Conservation (phyloP, 73 alveolate species). For the Uronychia setigera region DNA sequence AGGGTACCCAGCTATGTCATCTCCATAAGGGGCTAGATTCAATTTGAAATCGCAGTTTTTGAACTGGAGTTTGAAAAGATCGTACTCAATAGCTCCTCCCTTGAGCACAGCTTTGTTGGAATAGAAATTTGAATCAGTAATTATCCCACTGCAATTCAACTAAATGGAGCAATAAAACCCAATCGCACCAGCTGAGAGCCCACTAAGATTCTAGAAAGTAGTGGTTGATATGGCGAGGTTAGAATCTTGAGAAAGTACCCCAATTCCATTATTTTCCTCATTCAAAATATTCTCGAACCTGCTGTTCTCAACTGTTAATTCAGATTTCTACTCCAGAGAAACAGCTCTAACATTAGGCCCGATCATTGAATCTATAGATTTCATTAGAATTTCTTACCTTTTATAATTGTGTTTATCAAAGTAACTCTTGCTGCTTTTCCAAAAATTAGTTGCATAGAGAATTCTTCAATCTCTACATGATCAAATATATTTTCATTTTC, state of each 20-base stretch:
- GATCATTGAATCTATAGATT: too few relatives aligned
- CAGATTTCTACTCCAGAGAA: too few relatives aligned
- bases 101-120: background rate
- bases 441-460: too few relatives aligned
- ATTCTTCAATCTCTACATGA: too few relatives aligned
- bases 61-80: background rate
- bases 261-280: background rate
- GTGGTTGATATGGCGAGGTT: background rate
- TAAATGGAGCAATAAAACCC: background rate
- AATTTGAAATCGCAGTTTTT: background rate
- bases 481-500: too few relatives aligned
- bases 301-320: too few relatives aligned
- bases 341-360: too few relatives aligned
- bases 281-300: background rate
- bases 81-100: slow-evolving; percentile 26
- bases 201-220: background rate
- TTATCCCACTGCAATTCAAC: background rate
- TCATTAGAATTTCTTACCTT: too few relatives aligned
- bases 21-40: slow-evolving; percentile 14
- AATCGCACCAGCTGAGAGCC: background rate
- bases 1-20: slow-evolving; percentile 10
- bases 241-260: background rate
- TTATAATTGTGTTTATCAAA: too few relatives aligned
- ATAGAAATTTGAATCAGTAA: background rate
- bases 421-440: too few relatives aligned